Evolutionary conservation across 2,329 filamentous ascomycete genomes (phyloP).

Genomic region (Botryotinia convoluta): DNA sequence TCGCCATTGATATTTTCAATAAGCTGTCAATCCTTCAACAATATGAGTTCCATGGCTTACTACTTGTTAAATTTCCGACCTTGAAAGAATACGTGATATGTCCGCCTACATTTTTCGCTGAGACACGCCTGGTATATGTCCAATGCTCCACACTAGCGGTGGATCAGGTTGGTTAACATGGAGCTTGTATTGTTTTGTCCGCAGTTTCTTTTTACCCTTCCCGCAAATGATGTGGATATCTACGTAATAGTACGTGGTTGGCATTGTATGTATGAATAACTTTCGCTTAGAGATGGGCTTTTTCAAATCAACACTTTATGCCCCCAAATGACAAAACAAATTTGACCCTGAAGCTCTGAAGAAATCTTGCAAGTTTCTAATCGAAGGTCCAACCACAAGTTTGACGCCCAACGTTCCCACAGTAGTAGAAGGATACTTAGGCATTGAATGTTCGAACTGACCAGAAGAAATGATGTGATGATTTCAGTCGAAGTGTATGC

Average conservation of each 20-base stretch:
- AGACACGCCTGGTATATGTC: background rate
- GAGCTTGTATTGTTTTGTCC: background rate
- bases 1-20: background rate
- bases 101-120: background rate
- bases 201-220: background rate
- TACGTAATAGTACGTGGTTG: too few species aligned
- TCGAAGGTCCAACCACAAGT: background rate
- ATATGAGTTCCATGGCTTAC: background rate
- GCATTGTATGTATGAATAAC: background rate
- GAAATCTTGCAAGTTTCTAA: background rate
- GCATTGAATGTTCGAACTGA: background rate
- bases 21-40: background rate
- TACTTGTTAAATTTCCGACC: background rate
- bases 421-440: background rate
- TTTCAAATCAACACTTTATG: background rate
- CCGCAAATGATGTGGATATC: too few species aligned
- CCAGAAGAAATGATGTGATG: background rate
- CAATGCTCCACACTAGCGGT: background rate
- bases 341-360: background rate
- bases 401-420: background rate
- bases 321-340: too few species aligned
- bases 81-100: background rate
- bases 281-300: background rate
- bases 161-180: background rate
- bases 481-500: background rate